A percentile compares a stretch with the other conserved stretches of the same genome.
phyloP scores from a whole-genome alignment of 495 filamentous ascomycete species.

The Penicillium coffeae region DNA sequence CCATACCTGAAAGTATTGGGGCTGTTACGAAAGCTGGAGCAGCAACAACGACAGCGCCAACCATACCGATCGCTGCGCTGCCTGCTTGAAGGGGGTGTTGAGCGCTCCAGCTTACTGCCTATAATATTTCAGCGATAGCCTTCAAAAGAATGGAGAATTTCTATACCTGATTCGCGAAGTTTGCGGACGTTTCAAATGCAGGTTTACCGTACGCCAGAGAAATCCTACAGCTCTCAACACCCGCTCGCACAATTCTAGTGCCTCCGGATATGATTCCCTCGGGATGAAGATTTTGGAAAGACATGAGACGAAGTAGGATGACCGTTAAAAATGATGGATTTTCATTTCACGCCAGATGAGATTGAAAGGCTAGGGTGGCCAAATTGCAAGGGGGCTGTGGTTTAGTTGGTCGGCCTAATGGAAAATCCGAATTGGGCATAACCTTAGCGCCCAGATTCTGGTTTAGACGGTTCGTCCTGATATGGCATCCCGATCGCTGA shows the following conservation, averaged over 20 bases:
- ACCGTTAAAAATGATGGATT: too few species aligned
- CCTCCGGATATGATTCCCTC: not conserved
- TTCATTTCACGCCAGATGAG: too few species aligned
- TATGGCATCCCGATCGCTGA: too few species aligned
- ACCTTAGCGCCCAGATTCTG: too few species aligned
- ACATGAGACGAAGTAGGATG: too few species aligned
- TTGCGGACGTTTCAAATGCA: constrained; percentile 8
- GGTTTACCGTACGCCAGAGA: constrained; percentile 9
- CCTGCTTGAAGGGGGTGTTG: constrained; percentile 11
- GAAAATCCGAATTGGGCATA: too few species aligned
- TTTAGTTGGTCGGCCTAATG: too few species aligned
- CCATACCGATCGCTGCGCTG: constrained; percentile 7
- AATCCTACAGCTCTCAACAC: constrained; percentile 3
- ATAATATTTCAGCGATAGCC: not conserved
- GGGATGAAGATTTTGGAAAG: not conserved
- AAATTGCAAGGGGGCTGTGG: too few species aligned
- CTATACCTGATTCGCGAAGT: constrained; percentile 7
- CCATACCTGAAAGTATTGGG: constrained; percentile 10
- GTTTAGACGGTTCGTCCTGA: too few species aligned
- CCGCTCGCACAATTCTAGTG: constrained; percentile 6
- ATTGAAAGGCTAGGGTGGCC: too few species aligned
- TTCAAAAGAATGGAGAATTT: not conserved
- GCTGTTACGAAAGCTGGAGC: constrained; percentile 10
- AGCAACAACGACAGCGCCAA: constrained; percentile 7
- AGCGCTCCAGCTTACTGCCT: constrained; percentile 12